Conservation (phyloP, 1,139 yeast genomes). For the Petasospora rhodanensis region DNA sequence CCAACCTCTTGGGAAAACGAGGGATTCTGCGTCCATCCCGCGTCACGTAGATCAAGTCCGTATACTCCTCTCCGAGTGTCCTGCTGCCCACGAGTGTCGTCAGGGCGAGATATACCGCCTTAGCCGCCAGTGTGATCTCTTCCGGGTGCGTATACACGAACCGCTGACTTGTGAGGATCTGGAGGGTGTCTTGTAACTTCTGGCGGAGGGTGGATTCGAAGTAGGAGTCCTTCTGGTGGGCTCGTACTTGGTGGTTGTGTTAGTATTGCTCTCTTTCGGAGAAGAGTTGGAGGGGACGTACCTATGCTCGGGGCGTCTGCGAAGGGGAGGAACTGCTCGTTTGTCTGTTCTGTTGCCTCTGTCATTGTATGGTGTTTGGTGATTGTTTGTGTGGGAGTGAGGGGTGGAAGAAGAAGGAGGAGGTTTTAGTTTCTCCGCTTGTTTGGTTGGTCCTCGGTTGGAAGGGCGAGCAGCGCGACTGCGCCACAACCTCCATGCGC, state of each 20-base stretch:
- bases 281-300: conserved; percentile 2
- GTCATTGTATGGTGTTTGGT: no score
- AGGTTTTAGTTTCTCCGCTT: no score
- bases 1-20: conserved; percentile 38
- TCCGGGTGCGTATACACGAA: conserved; percentile 61
- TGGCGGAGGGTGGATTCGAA: conserved; percentile 53
- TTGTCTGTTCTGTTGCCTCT: no score
- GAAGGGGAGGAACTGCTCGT: no score
- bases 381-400: no score
- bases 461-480: no score
- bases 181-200: conserved; percentile 55
- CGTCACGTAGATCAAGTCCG: conserved; percentile 70
- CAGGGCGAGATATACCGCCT: conserved; percentile 56
- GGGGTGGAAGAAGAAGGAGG: no score
- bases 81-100: conserved; percentile 76
- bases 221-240: conserved; percentile 83
- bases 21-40: conserved; percentile 51
- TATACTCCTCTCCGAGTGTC: conserved; percentile 92
- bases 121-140: conserved; percentile 56
- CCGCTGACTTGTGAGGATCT: conserved; percentile 58
- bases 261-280: conserved; percentile 1
- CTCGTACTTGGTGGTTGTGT: conserved; percentile 43
- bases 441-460: background rate
- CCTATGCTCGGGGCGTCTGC: conserved; percentile 22
- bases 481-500: no score